These are phyloP conservation scores for Phytophthora quininea DNA, from an alignment of 352 stramenopile genomes.

Conservation along the genomic window DNA sequence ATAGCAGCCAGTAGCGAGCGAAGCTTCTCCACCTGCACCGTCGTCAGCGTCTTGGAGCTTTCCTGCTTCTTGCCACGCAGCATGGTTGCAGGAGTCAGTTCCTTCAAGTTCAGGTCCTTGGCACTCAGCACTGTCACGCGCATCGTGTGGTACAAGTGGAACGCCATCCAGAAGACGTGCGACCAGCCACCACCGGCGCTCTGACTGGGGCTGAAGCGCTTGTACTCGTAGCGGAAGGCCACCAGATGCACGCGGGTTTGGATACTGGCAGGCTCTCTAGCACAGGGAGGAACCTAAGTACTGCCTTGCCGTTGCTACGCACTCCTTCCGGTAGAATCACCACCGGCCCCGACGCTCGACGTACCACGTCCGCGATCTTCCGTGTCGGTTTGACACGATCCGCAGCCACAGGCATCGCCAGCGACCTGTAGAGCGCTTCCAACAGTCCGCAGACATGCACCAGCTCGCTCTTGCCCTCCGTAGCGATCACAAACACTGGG, in stretches of 20 bases:
- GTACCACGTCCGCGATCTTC: conserved; percentile 79
- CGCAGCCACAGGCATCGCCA: conserved; percentile 50
- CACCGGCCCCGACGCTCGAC: conserved; percentile 58
- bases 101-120: conserved; percentile 62
- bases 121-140: conserved; percentile 65
- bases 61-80: conserved; percentile 31
- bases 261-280: conserved; percentile 61
- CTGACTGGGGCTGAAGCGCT: conserved; percentile 76
- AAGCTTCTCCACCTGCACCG: conserved; percentile 63
- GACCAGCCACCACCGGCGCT: conserved; percentile 59
- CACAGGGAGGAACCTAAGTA: conserved; percentile 72
- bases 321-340: conserved; percentile 82
- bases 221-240: conserved; percentile 82
- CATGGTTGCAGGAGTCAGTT: conserved; percentile 32
- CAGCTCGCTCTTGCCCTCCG: conserved; percentile 47
- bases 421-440: conserved; percentile 67
- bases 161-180: conserved; percentile 72
- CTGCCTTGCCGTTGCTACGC: conserved; percentile 80
- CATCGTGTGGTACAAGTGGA: conserved; percentile 73
- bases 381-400: conserved; percentile 46
- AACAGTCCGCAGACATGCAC: conserved; percentile 71
- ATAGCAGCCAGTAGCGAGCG: conserved; percentile 74
- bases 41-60: conserved; percentile 43
- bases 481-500: conserved; percentile 76
- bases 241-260: conserved; percentile 69